phyloP scores from a whole-genome alignment of 495 filamentous ascomycete genomes.

The Trichoderma virens region DNA sequence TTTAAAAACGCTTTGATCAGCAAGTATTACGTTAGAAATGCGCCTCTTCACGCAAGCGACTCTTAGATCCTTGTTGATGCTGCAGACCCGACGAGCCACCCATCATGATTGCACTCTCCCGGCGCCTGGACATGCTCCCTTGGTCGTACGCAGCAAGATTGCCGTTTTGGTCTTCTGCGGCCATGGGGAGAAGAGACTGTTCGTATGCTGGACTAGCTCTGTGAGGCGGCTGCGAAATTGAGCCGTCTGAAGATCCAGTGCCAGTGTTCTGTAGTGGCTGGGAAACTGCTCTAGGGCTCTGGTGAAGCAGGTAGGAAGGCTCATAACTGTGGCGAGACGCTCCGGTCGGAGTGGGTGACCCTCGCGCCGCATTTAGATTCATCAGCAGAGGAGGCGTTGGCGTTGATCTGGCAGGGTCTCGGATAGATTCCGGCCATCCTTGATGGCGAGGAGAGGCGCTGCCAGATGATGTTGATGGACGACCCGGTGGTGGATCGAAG shows the following conservation, averaged over 20 bases:
- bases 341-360: conserved; percentile 7
- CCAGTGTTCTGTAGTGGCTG: background rate
- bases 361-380: conserved; percentile 5
- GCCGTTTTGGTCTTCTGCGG: conserved; percentile 25
- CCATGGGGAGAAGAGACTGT: conserved; percentile 27
- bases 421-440: background rate
- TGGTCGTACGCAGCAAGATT: conserved; percentile 33
- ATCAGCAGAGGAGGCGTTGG: conserved; percentile 9
- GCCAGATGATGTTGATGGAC: conserved; percentile 9
- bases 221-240: conserved; percentile 3
- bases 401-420: conserved; percentile 5
- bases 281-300: background rate
- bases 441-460: conserved; percentile 8
- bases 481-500: conserved; percentile 5
- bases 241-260: background rate
- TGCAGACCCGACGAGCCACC: conserved; percentile 26
- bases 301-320: background rate
- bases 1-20: background rate
- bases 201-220: conserved; percentile 31
- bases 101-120: conserved; percentile 43
- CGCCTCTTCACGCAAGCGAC: conserved; percentile 38
- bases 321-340: conserved; percentile 1
- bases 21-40: conserved; percentile 17
- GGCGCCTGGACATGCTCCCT: conserved; percentile 27
- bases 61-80: conserved; percentile 38